Evolutionary conservation across 768 basidiomycete genomes (phyloP).

Genomic region (Collybiopsis confluens): DNA sequence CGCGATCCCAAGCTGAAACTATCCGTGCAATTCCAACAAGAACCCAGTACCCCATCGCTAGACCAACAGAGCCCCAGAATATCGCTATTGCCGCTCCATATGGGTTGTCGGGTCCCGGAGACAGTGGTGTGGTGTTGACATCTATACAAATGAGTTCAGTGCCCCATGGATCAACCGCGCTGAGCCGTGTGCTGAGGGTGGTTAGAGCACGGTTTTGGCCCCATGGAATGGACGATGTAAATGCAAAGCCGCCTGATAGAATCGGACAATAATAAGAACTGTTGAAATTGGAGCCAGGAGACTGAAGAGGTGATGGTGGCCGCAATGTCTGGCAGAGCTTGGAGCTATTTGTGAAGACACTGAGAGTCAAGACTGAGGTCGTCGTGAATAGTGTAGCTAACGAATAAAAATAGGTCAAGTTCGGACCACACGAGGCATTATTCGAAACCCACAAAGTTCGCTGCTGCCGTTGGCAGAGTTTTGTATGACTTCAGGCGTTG

Average conservation of each 20-base stretch:
- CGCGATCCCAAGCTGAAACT: conserved; percentile 81
- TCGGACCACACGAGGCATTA: conserved; percentile 4
- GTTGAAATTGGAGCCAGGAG: conserved; percentile 31
- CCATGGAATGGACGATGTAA: conserved; percentile 72
- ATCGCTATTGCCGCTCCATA: conserved; percentile 67
- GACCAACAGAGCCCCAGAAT: conserved; percentile 68
- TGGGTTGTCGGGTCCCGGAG: conserved; percentile 49
- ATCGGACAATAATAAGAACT: conserved; percentile 70
- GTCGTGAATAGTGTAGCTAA: conserved; percentile 85
- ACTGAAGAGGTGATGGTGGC: conserved; percentile 65
- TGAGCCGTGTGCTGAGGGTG: conserved; percentile 78
- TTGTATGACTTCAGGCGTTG: conserved; percentile 51
- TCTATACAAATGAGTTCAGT: conserved; percentile 82
- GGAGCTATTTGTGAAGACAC: conserved; percentile 62
- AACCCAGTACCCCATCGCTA: conserved; percentile 79
- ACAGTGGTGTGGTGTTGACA: conserved; percentile 71
- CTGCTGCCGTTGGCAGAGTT: conserved; percentile 57
- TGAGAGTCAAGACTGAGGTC: conserved; percentile 75
- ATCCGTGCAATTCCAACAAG: conserved; percentile 79
- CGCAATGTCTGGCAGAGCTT: conserved; percentile 78
- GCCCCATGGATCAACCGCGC: conserved; percentile 84
- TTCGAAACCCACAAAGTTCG: conserved; percentile 55
- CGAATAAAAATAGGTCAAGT: conserved; percentile 9
- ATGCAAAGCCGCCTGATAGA: conserved; percentile 71
- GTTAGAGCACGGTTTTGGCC: conserved; percentile 66